Percentiles rank a stretch among this genome's conserved stretches.
phyloP scores from a whole-genome alignment of 306 rosid genomes.

The Begonia peltatifolia region DNA sequence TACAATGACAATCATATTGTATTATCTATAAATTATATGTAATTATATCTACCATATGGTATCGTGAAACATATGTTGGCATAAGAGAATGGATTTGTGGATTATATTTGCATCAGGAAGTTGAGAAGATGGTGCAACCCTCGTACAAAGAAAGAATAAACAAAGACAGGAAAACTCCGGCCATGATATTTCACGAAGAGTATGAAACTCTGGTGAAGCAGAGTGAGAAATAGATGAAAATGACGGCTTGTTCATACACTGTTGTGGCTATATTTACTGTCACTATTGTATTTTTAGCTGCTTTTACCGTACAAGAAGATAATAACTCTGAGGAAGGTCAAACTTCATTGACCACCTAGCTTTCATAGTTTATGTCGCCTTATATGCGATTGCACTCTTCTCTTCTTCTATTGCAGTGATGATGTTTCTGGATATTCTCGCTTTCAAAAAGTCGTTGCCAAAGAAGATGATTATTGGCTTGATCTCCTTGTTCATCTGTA shows the following conservation, averaged over 20 bases:
- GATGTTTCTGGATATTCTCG: neutral
- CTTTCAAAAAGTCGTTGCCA: neutral
- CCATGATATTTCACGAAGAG: conserved; percentile 18
- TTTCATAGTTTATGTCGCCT: conserved; percentile 21
- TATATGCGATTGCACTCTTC: neutral
- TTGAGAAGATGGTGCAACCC: conserved; percentile 5
- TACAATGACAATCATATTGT: too few species aligned
- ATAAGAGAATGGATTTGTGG: too few species aligned
- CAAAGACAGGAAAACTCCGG: conserved; percentile 24
- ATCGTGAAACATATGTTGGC: too few species aligned
- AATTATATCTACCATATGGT: too few species aligned
- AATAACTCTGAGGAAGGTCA: conserved; percentile 22
- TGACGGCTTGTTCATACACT: conserved; percentile 41
- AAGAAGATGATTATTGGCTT: neutral
- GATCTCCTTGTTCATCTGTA: neutral
- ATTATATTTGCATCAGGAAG: neutral
- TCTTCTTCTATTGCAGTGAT: neutral
- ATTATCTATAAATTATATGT: too few species aligned
- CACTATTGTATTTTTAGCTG: conserved; percentile 48
- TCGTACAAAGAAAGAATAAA: conserved; percentile 7
- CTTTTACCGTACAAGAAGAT: conserved; percentile 46
- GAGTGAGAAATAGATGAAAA: conserved; percentile 38
- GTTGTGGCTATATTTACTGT: conserved; percentile 53
- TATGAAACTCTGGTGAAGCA: conserved; percentile 22
- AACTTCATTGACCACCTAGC: conserved; percentile 10